phyloP scores from a whole-genome alignment of 2,329 filamentous ascomycete genomes.

The Chaetothyriales sp. region DNA sequence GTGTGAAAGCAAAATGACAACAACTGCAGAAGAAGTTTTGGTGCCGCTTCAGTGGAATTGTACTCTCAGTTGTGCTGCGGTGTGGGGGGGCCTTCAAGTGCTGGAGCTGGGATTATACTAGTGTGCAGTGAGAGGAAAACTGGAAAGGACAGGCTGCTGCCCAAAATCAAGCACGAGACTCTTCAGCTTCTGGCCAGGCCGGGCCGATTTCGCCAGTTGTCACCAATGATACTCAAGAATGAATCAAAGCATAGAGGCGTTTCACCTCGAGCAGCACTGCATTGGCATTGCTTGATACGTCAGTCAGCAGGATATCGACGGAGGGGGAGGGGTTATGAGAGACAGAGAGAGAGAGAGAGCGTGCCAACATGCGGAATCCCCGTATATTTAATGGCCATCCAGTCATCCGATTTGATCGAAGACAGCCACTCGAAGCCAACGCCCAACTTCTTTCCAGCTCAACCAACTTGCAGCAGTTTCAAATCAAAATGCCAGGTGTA shows the following conservation, averaged over 20 bases:
- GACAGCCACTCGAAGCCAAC: not conserved
- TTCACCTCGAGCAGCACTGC: not conserved
- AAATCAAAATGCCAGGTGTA: not conserved
- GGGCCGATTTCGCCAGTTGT: not conserved
- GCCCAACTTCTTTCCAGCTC: not conserved
- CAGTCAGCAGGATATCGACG: not conserved
- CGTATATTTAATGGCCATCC: not conserved
- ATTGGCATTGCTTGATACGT: not conserved
- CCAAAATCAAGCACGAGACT: not conserved
- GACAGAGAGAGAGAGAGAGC: too few relatives aligned
- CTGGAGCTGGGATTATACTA: not conserved
- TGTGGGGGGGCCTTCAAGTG: too few relatives aligned
- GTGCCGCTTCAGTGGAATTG: not conserved
- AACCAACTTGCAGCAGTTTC: not conserved
- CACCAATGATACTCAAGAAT: not conserved
- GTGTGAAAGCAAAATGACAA: not conserved
- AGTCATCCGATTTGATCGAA: not conserved
- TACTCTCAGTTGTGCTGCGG: not conserved
- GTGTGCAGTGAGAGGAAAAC: not conserved
- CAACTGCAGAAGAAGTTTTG: not conserved
- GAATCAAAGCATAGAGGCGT: not conserved
- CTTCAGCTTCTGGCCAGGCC: not conserved
- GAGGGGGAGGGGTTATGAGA: not conserved
- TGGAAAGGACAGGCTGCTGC: not conserved
- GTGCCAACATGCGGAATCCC: not conserved